A percentile compares a stretch with the other conserved stretches of the same genome.
These are phyloP conservation scores for Sporothrix luriei DNA, from an alignment of 2,329 filamentous ascomycete species.

Conservation along the genomic window DNA sequence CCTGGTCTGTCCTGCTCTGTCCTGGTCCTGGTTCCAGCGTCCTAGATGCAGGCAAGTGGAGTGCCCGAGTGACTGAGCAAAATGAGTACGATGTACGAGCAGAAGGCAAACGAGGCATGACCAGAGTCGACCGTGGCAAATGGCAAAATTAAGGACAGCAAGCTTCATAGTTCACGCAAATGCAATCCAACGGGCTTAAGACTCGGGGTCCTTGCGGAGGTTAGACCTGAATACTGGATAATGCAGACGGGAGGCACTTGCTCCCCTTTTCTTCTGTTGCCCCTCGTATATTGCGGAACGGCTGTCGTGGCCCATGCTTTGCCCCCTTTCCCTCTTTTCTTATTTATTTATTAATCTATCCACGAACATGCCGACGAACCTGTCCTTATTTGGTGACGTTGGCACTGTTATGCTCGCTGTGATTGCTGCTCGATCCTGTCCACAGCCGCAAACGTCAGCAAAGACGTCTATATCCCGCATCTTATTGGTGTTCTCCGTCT, in stretches of 20 bases:
- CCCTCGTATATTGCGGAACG: not conserved
- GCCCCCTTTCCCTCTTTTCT: not conserved
- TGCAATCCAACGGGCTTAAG: not conserved
- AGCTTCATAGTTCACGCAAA: too few species aligned
- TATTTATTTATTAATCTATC: not conserved
- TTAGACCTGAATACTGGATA: not conserved
- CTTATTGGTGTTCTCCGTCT: not conserved
- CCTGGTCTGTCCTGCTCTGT: too few species aligned
- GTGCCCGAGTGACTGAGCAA: not conserved
- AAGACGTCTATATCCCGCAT: not conserved
- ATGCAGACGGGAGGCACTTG: not conserved
- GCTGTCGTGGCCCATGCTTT: slow-evolving; percentile 19
- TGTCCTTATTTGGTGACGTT: slow-evolving; percentile 9
- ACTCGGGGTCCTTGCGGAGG: slow-evolving; percentile 19
- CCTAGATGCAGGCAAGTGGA: slow-evolving; percentile 14
- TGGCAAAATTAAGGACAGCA: not conserved
- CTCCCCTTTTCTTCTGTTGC: not conserved
- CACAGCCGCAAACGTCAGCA: not conserved
- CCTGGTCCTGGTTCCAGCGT: not conserved
- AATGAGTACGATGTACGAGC: not conserved
- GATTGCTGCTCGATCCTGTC: not conserved
- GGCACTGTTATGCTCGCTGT: not conserved
- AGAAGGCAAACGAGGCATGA: not conserved
- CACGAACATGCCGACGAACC: not conserved
- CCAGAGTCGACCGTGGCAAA: slow-evolving; percentile 14